Conservation (phyloP, 2,329 filamentous ascomycete genomes). For the Aspergillus novofumigatus region DNA sequence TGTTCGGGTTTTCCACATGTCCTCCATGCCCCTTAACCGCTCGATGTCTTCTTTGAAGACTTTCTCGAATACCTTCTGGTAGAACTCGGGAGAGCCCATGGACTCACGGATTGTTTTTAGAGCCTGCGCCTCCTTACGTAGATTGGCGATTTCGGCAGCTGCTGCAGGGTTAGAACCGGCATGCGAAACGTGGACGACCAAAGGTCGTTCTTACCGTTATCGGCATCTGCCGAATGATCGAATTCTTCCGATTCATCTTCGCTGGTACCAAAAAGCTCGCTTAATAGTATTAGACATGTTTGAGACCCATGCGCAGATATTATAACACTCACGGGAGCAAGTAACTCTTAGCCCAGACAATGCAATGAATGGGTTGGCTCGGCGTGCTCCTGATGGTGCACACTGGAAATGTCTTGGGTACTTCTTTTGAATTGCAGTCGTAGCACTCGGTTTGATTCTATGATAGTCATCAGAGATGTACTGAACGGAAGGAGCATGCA, state of each 20-base stretch:
- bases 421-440: conserved; percentile 85
- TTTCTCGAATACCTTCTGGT: conserved; percentile 81
- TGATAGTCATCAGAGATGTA: conserved; percentile 8
- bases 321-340: conserved; percentile 62
- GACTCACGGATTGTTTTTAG: conserved; percentile 77
- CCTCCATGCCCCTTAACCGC: conserved; percentile 78
- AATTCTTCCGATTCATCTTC: conserved; percentile 79
- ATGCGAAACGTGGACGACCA: background rate
- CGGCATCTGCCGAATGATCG: conserved; percentile 73
- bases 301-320: background rate
- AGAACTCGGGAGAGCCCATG: conserved; percentile 73
- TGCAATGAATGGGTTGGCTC: conserved; percentile 95
- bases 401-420: conserved; percentile 88
- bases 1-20: conserved; percentile 88
- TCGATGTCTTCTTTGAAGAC: conserved; percentile 84
- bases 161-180: conserved; percentile 15
- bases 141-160: conserved; percentile 78
- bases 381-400: conserved; percentile 97
- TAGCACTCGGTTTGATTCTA: conserved; percentile 86
- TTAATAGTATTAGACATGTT: conserved; percentile 27
- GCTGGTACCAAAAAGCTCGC: conserved; percentile 84
- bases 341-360: conserved; percentile 98
- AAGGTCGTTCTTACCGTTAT: conserved; percentile 58
- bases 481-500: background rate
- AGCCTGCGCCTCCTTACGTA: conserved; percentile 77